phyloP scores from a whole-genome alignment of 164 flowering plant genomes.

The Euptelea pleiosperma region DNA sequence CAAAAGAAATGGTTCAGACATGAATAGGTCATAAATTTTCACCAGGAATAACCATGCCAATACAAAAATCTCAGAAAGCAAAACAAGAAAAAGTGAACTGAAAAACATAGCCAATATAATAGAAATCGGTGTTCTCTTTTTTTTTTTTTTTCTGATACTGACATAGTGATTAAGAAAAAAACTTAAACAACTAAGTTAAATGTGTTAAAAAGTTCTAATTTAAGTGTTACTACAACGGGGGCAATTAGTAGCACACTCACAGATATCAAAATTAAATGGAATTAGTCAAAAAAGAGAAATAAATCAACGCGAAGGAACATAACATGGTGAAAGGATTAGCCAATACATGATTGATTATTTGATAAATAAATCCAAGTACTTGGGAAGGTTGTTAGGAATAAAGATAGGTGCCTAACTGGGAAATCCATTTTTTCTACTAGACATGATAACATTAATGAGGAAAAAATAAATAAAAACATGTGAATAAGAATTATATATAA shows the following conservation, averaged over 20 bases:
- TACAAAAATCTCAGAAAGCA: too few species aligned
- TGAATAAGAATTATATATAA: too few species aligned
- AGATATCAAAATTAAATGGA: too few species aligned
- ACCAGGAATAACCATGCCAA: background rate
- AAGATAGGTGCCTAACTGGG: conserved; percentile 85
- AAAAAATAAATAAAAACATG: conserved; percentile 2
- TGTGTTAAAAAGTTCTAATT: background rate
- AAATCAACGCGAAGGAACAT: conserved; percentile 4
- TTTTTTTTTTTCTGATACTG: background rate
- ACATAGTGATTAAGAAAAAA: background rate
- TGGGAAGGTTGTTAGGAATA: conserved; percentile 55
- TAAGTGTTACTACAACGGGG: too few species aligned
- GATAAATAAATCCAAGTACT: conserved; percentile 45
- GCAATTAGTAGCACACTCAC: too few species aligned
- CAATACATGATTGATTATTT: conserved; percentile 60
- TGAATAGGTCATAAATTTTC: background rate
- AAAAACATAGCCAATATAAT: background rate
- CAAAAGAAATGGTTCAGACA: background rate
- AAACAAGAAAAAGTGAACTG: background rate
- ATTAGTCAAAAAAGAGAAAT: too few species aligned
- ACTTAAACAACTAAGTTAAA: background rate
- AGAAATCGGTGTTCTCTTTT: background rate
- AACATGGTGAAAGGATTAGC: conserved; percentile 53
- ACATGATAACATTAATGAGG: conserved; percentile 38
- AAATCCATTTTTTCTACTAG: conserved; percentile 89